A percentile compares a stretch with the other conserved stretches of the same genome.
Conservation (phyloP, 495 filamentous ascomycete genomes). For the Tuber calosporum region DNA sequence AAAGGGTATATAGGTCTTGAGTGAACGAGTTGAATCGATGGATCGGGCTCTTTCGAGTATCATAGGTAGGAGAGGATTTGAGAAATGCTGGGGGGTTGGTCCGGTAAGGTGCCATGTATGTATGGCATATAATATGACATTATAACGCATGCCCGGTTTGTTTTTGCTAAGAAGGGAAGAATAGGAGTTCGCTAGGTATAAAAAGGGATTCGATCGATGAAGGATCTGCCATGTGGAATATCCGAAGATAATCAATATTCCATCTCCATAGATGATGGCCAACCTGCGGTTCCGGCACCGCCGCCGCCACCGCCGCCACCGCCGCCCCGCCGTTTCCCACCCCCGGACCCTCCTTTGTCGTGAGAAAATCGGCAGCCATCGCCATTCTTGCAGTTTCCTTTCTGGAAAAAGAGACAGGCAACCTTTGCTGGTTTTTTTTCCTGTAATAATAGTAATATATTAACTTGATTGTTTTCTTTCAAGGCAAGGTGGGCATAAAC, state of each 20-base stretch:
- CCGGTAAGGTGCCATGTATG: neutral
- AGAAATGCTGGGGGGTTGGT: neutral
- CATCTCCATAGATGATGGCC: slow-evolving; percentile 38
- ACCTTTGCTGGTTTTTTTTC: slow-evolving; percentile 38
- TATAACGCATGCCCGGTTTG: neutral
- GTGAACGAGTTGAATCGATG: neutral
- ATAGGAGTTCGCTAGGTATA: neutral
- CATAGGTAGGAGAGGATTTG: neutral
- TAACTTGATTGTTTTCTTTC: slow-evolving; percentile 18
- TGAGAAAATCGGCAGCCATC: slow-evolving; percentile 40
- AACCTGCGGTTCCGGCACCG: slow-evolving; percentile 34
- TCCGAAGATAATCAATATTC: slow-evolving; percentile 31
- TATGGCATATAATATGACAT: neutral
- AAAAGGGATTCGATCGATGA: neutral
- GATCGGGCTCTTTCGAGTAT: neutral
- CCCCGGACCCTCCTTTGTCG: slow-evolving; percentile 20
- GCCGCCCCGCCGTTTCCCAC: slow-evolving; percentile 11
- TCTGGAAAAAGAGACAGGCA: slow-evolving; percentile 37
- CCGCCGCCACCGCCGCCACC: slow-evolving; percentile 8
- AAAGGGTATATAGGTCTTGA: neutral
- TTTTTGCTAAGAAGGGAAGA: neutral
- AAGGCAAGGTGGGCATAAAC: slow-evolving; percentile 19
- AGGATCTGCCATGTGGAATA: slow-evolving; percentile 3
- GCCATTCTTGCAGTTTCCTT: slow-evolving; percentile 41
- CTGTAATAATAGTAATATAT: slow-evolving; percentile 24